Evolutionary conservation across 176 grass and related monocot genomes (phyloP), one percentile per base, ranked within the genome.

Genomic region (Oryza officinalis): DNA sequence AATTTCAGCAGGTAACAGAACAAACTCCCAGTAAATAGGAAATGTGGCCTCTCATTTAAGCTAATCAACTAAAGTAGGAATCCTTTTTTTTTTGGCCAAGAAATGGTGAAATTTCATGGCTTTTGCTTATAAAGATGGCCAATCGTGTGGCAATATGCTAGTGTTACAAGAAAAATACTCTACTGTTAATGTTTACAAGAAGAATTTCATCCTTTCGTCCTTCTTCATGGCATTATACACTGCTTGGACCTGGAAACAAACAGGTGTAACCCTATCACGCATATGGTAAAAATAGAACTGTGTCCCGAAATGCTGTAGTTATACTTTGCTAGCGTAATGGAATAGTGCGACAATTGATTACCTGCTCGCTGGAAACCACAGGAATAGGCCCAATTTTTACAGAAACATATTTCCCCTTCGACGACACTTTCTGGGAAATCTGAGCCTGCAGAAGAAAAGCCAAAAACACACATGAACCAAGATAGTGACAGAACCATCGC

Each of bases 171-270:
- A 54, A 66, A 35, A 31, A 33, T n/a, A 50, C 1, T 57, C 5
- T 57, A 54, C 14, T 22, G 2, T 8, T 57, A 6, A 57, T 33
- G 15, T 89, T 83, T 81, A 93, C 88, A 93, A 67, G 85, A 96
- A 96, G 73, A 93, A 96, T 85, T 93, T 93, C 94, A 93, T 93
- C 1, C 86, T 86, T 23, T 91, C 86, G 72, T 96, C 94, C 81
- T 89, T 96, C 79, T 75, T 96, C 94, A 96, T 96, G 67, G 88
- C 86, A 77, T 91, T 92, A 45, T 96, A 93, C 43, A 96, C 94
- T 1, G 93, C 88, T 85, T 92, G 88, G 40, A 96, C 93, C 93
- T 92, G 80, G 50, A 76, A 89, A 66, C 6, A 25, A 79, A 72
- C 0, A n/a, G 13, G 18, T 79, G 43, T 28, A 26, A 25, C 40